Percentiles rank a stretch among this genome's conserved stretches.
These are phyloP conservation scores for Monosporozyma aerobia DNA, from an alignment of 805 yeast genomes.

Conservation along the genomic window DNA sequence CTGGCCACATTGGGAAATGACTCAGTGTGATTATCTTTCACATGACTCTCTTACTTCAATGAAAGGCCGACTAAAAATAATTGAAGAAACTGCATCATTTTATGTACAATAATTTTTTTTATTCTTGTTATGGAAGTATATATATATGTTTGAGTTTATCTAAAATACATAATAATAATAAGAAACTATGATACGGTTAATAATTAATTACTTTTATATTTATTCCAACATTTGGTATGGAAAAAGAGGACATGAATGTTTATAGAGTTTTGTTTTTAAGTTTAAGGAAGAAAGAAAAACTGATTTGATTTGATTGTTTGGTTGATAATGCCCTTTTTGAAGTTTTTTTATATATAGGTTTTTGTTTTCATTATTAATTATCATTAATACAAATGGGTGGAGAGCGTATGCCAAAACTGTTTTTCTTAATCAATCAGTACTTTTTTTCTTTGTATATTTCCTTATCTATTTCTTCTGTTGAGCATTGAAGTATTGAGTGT, in stretches of 20 bases:
- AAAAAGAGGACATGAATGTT: not conserved
- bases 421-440: no score
- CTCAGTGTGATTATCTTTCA: no score
- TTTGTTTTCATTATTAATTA: not conserved
- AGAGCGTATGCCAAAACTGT: not conserved
- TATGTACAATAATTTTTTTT: not conserved
- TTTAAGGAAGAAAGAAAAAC: not conserved
- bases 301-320: not conserved
- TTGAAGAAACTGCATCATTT: not conserved
- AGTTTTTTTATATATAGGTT: not conserved
- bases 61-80: not conserved
- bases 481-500: slow-evolving; percentile 35
- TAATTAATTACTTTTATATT: not conserved
- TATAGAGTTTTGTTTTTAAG: not conserved
- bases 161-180: not conserved
- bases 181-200: not conserved
- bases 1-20: no score
- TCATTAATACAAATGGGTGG: not conserved
- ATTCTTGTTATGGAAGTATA: not conserved
- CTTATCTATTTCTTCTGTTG: slow-evolving; percentile 6
- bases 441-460: not conserved
- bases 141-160: not conserved
- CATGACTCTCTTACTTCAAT: no score
- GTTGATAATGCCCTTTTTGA: not conserved
- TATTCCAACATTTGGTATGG: not conserved